Conservation (phyloP, 768 basidiomycete genomes). For the Terana coerulea region DNA sequence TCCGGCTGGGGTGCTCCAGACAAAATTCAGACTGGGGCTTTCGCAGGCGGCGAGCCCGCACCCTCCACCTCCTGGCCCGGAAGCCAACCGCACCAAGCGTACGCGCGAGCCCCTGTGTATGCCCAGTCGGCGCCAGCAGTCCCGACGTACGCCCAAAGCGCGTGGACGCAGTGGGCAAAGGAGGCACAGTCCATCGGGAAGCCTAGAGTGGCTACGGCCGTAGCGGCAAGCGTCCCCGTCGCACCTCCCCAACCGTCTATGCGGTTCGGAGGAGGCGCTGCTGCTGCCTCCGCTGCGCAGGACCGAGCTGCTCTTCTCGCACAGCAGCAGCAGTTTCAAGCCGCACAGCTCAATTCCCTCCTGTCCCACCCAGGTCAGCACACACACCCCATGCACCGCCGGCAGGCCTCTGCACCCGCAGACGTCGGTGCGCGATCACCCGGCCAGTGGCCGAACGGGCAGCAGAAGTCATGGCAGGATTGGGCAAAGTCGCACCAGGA, state of each 20-base stretch:
- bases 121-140: background rate
- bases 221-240: slow-evolving; percentile 1
- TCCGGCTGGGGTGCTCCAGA: slow-evolving; percentile 6
- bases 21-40: background rate
- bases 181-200: slow-evolving; percentile 1
- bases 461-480: slow-evolving; percentile 1
- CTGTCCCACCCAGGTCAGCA: background rate
- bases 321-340: background rate
- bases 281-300: background rate
- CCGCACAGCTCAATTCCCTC: background rate
- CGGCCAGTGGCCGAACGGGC: background rate
- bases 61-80: background rate
- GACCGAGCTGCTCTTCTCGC: background rate
- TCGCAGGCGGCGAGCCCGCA: background rate
- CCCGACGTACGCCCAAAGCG: background rate
- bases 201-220: slow-evolving; percentile 7
- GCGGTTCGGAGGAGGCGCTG: too few relatives aligned
- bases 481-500: slow-evolving; percentile 1
- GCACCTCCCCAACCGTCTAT: background rate
- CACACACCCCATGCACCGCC: background rate
- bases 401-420: background rate
- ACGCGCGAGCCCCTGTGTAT: background rate
- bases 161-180: slow-evolving; percentile 10
- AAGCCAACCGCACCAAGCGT: background rate
- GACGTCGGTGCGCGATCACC: background rate